Evolutionary conservation across 306 rosid species (phyloP).

Genomic region (Sindora glabra): DNA sequence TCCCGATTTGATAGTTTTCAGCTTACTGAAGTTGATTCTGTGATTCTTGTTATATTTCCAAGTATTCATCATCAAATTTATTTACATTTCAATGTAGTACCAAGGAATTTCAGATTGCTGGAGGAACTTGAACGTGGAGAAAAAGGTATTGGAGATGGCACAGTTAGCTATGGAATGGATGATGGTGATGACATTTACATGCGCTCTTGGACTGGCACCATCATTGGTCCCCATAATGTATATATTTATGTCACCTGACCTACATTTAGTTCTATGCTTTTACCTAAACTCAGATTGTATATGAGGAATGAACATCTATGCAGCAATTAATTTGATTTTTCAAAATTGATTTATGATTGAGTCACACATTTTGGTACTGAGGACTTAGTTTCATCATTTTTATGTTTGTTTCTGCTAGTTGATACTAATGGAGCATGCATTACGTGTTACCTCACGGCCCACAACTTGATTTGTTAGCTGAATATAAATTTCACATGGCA

Average conservation of each 20-base stretch:
- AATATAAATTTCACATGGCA: not conserved
- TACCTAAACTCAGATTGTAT: not conserved
- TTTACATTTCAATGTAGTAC: constrained; percentile 48
- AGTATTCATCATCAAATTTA: constrained; percentile 1
- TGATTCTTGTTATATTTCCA: not conserved
- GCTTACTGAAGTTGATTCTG: not conserved
- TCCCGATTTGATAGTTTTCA: not conserved
- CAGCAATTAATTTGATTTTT: not conserved
- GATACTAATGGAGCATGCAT: not conserved
- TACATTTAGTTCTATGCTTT: not conserved
- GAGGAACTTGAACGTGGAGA: constrained; percentile 99
- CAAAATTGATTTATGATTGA: not conserved
- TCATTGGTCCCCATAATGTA: constrained; percentile 91
- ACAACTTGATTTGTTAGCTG: too few species aligned
- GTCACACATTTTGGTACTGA: not conserved
- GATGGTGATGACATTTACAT: constrained; percentile 90
- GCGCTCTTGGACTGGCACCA: constrained; percentile 98
- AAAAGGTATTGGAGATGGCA: constrained; percentile 97
- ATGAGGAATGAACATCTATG: not conserved
- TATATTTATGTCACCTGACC: not conserved
- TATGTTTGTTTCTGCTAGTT: not conserved
- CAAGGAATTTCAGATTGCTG: constrained; percentile 88
- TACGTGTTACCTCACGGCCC: not conserved
- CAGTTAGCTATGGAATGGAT: constrained; percentile 99
- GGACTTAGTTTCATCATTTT: not conserved